Percentiles rank a stretch among this genome's conserved stretches.
phyloP scores from a whole-genome alignment of 2,329 filamentous ascomycete species.

The Ophiostoma pallidulum region DNA sequence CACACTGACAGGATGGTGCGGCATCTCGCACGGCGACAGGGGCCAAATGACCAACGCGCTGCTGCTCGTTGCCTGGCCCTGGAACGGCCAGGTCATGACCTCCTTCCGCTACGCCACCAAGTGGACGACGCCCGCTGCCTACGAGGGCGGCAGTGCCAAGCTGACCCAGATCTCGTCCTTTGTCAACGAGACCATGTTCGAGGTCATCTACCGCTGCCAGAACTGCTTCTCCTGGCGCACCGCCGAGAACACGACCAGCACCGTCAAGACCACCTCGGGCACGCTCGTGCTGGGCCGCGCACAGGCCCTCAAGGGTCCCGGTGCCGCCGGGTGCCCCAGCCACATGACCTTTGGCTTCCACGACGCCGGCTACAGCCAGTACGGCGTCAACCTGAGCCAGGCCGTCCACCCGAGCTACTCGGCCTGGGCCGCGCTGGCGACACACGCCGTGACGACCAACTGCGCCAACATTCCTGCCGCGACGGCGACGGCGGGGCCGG shows the following conservation, averaged over 20 bases:
- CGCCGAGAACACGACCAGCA: slow-evolving; percentile 31
- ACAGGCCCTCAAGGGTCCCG: slow-evolving; percentile 35
- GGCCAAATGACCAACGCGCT: slow-evolving; percentile 49
- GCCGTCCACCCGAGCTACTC: slow-evolving; percentile 32
- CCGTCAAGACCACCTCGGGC: slow-evolving; percentile 35
- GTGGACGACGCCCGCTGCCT: slow-evolving; percentile 48
- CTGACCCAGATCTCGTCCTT: slow-evolving; percentile 50
- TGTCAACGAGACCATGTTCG: slow-evolving; percentile 49
- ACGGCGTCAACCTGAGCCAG: slow-evolving; percentile 34
- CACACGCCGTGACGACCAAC: slow-evolving; percentile 26
- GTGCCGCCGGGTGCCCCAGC: slow-evolving; percentile 33
- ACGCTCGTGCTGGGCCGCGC: slow-evolving; percentile 46
- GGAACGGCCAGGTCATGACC: slow-evolving; percentile 43
- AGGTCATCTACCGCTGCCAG: slow-evolving; percentile 56
- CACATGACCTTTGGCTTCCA: slow-evolving; percentile 43
- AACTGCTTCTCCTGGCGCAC: slow-evolving; percentile 46
- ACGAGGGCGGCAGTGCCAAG: slow-evolving; percentile 49
- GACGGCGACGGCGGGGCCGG: background rate
- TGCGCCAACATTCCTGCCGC: slow-evolving; percentile 4
- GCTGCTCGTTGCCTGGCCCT: slow-evolving; percentile 49
- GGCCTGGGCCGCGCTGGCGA: slow-evolving; percentile 35
- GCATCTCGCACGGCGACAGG: slow-evolving; percentile 38
- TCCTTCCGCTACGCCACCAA: slow-evolving; percentile 49
- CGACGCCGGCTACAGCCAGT: slow-evolving; percentile 44
- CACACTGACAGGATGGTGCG: slow-evolving; percentile 46